Evolutionary conservation across 768 basidiomycete species (phyloP), one percentile per base, ranked within the genome.

Genomic region (Lyophyllum atratum): DNA sequence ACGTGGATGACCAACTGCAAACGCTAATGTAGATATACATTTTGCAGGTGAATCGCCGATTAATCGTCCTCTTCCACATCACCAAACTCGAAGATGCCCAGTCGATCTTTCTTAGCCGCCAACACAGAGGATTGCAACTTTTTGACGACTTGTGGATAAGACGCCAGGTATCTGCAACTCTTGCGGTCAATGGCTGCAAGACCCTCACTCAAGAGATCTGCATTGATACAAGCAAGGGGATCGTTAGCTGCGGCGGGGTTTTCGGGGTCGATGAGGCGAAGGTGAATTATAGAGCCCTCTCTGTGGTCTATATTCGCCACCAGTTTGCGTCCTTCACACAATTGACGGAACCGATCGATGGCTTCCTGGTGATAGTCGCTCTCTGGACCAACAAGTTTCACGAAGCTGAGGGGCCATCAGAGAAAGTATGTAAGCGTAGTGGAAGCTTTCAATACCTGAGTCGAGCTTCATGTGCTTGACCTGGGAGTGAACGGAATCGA

Each of bases 381-480:
- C 9, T 89, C 86, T 9, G 85, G 75, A 17, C 85, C 85, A 19
- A 87, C 85, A 33, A 96, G 82, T 70, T 90, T 93, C 59, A 98
- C 78, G 69, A 98, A 98, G 68, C 95, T 94, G 61, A 14, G 28
- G 59, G 28, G 19, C 50, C 25, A n/a, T 33, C 53, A 22, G 42
- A 40, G 26, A 29, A 49, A 56, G 25, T 25, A 54, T 22, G 39
- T 17, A 48, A 37, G 31, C 22, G 24, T 12, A 39, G 21, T 19
- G 53, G 17, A 53, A 24, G 29, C 26, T 31, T 34, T 58, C n/a
- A 2, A 51, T 67, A 87, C 92, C 90, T 93, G 50, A 97, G 81
- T 29, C 93, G 89, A 24, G 96, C 95, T 40, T 98, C 96, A 56
- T 93, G 92, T 8, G 96, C 96, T 72, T 98, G 95, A 21, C 93